Conservation (phyloP, 441 rosid species). For the Metrosideros polymorpha region DNA sequence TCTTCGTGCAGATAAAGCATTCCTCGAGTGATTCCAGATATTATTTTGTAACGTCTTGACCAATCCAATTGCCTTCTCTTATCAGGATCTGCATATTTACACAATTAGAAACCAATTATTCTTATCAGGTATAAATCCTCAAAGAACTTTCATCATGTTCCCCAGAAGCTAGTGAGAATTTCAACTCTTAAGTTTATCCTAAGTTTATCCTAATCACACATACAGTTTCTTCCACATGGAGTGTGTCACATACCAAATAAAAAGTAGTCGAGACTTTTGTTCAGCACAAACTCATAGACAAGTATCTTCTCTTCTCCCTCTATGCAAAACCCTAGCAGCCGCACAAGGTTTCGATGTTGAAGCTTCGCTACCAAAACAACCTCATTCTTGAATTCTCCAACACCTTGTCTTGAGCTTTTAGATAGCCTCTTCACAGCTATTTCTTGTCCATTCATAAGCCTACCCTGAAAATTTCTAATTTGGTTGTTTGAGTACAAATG, state of each 20-base stretch:
- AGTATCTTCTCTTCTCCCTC: neutral
- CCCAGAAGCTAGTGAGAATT: neutral
- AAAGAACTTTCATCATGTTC: neutral
- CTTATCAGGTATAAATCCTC: neutral
- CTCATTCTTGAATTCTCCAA: neutral
- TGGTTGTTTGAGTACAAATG: neutral
- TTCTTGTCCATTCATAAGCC: neutral
- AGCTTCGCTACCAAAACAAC: neutral
- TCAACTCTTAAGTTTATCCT: neutral
- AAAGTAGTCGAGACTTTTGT: neutral
- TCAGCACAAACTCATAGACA: neutral
- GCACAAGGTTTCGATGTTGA: neutral
- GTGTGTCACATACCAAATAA: neutral
- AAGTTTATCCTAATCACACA: neutral
- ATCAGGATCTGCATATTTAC: neutral
- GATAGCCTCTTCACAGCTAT: neutral
- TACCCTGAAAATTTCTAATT: neutral
- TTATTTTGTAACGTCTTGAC: neutral
- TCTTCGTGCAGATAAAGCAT: neutral
- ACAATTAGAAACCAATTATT: neutral
- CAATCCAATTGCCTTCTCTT: neutral
- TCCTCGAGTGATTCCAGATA: neutral
- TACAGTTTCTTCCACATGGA: neutral
- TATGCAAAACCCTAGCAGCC: neutral
- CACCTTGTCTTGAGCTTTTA: neutral